phyloP scores from a whole-genome alignment of 1,284 basidiomycete genomes.

The Fomitopsis betulina region DNA sequence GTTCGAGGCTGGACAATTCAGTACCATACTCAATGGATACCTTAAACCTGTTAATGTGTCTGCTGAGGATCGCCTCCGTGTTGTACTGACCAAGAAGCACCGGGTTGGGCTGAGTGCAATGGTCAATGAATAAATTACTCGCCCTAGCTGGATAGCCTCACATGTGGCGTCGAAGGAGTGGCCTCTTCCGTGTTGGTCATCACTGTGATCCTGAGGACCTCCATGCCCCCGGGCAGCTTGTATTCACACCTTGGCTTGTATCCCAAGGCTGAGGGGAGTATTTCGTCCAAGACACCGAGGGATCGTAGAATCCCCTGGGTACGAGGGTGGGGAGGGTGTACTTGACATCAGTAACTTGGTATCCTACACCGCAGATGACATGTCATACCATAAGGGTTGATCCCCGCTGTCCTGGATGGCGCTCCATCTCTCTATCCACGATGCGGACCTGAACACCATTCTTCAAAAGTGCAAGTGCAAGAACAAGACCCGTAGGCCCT shows the following conservation, averaged over 20 bases:
- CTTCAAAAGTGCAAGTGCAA: constrained; percentile 14
- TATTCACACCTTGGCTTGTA: constrained; percentile 1
- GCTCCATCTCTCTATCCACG: constrained; percentile 24
- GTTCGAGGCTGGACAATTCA: constrained; percentile 21
- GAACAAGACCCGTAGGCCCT: constrained; percentile 18
- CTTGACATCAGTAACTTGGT: too few species aligned
- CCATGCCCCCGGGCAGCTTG: constrained; percentile 8
- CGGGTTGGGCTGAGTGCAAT: constrained; percentile 9
- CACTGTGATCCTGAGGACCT: not conserved
- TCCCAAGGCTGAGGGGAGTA: not conserved
- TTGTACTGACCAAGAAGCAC: constrained; percentile 22
- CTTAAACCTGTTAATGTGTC: constrained; percentile 19
- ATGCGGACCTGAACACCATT: constrained; percentile 27
- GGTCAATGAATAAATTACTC: constrained; percentile 4
- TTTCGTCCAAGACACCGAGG: constrained; percentile 10
- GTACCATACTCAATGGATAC: constrained; percentile 24
- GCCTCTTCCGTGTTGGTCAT: not conserved
- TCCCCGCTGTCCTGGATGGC: constrained; percentile 19
- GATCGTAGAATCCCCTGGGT: constrained; percentile 9
- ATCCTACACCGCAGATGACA: too few species aligned
- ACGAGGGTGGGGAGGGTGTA: constrained; percentile 7
- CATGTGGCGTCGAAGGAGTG: constrained; percentile 14
- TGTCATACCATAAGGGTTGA: constrained; percentile 20
- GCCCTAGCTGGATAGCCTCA: constrained; percentile 5
- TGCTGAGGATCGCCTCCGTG: constrained; percentile 23